These are phyloP conservation scores for Sanghuangporus sanghuang DNA, from an alignment of 1,284 basidiomycete genomes.

Conservation along the genomic window DNA sequence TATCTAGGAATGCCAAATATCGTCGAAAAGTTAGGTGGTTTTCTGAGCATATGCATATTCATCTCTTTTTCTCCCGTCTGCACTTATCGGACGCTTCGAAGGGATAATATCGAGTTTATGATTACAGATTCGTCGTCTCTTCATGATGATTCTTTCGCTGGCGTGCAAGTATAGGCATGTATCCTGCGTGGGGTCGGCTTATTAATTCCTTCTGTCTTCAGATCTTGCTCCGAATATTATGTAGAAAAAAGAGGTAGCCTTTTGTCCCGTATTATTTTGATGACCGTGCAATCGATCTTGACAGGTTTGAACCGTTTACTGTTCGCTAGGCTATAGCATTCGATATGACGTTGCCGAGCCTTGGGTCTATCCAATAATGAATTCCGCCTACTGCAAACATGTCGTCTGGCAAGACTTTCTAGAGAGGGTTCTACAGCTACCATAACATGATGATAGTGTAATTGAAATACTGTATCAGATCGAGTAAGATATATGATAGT, in stretches of 20 bases:
- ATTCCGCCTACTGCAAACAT: not conserved
- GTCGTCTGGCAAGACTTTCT: no score
- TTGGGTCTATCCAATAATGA: not conserved
- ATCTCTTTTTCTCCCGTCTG: not conserved
- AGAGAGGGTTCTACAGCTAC: no score
- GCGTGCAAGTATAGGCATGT: not conserved
- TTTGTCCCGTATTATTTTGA: not conserved
- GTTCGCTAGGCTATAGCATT: not conserved
- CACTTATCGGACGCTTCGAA: not conserved
- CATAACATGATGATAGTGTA: no score
- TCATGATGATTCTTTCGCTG: not conserved
- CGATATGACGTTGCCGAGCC: not conserved
- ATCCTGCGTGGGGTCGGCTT: not conserved
- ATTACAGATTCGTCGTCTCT: constrained; percentile 5
- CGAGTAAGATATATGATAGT: no score
- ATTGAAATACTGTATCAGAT: no score
- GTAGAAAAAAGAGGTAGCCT: constrained; percentile 4
- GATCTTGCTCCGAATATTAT: not conserved
- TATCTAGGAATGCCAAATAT: not conserved
- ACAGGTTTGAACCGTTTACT: not conserved
- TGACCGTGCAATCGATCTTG: not conserved
- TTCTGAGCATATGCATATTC: not conserved
- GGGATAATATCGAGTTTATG: not conserved
- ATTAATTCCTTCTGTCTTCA: constrained; percentile 6
- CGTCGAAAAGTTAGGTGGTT: not conserved